phyloP scores from a whole-genome alignment of 352 stramenopile species.

The Phytopythium cucurbitacearum region DNA sequence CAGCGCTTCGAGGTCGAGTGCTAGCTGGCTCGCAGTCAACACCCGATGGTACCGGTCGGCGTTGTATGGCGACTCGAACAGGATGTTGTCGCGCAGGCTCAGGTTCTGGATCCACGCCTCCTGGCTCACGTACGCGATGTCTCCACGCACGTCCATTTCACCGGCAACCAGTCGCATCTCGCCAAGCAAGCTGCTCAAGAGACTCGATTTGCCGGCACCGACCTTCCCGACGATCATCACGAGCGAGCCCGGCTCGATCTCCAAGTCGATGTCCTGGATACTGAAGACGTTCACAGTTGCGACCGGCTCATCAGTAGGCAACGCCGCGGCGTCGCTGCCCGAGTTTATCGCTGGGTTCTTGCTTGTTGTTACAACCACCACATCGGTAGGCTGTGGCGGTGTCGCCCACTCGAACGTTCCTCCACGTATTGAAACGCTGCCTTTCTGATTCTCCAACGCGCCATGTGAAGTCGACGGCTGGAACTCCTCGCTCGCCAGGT shows the following conservation, averaged over 20 bases:
- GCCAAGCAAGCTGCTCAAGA: conserved; percentile 34
- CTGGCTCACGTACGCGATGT: conserved; percentile 80
- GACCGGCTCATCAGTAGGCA: not conserved
- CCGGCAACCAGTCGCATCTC: conserved; percentile 27
- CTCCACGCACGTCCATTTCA: conserved; percentile 7
- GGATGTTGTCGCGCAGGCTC: conserved; percentile 70
- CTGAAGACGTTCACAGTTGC: conserved; percentile 2
- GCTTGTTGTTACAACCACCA: conserved; percentile 10
- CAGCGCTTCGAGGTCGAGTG: conserved; percentile 82
- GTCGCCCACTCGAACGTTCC: conserved; percentile 16
- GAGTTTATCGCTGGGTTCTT: too few species aligned
- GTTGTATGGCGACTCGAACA: conserved; percentile 21
- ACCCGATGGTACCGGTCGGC: conserved; percentile 28
- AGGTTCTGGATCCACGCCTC: conserved; percentile 89
- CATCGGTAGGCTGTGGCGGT: not conserved
- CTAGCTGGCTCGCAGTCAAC: conserved; percentile 64
- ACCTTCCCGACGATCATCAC: conserved; percentile 38
- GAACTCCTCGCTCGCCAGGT: conserved; percentile 22
- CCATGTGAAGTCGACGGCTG: too few species aligned
- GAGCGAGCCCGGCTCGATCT: conserved; percentile 44
- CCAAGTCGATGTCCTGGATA: conserved; percentile 27
- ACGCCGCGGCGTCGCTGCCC: too few species aligned
- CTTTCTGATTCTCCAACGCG: too few species aligned
- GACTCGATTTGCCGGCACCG: conserved; percentile 36
- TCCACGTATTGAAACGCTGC: not conserved